phyloP scores from a whole-genome alignment of 1,139 yeast genomes.

The Wickerhamomyces sp. region DNA sequence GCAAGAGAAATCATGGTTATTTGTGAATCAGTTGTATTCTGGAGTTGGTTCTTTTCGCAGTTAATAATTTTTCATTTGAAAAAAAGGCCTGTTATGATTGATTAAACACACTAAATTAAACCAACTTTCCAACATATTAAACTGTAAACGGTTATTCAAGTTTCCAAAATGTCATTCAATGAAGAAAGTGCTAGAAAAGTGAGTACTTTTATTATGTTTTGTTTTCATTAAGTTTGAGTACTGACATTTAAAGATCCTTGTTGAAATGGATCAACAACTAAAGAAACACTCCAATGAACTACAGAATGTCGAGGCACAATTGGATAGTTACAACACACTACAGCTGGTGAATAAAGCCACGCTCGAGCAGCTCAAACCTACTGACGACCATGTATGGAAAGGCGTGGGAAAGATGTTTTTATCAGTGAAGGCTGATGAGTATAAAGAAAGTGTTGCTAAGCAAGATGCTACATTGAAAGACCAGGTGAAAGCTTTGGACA shows the following conservation, averaged over 20 bases:
- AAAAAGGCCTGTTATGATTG: neutral
- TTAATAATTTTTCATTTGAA: constrained; percentile 1
- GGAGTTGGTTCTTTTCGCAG: neutral
- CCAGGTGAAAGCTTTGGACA: constrained; percentile 53
- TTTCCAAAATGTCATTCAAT: neutral
- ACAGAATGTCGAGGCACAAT: constrained; percentile 55
- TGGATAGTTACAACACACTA: constrained; percentile 53
- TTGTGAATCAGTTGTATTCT: constrained; percentile 2
- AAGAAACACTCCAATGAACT: constrained; percentile 61
- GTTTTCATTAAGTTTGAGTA: no score
- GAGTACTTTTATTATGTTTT: neutral
- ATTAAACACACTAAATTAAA: neutral
- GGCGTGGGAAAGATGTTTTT: constrained; percentile 80
- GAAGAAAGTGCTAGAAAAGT: neutral
- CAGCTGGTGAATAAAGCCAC: constrained; percentile 56
- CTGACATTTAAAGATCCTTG: no score
- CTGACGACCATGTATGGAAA: constrained; percentile 62
- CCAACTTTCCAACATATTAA: neutral
- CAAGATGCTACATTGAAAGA: constrained; percentile 57
- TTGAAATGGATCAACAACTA: constrained; percentile 63
- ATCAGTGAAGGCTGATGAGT: constrained; percentile 30
- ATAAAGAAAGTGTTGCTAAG: constrained; percentile 42
- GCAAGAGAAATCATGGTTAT: neutral
- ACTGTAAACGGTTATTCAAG: neutral
- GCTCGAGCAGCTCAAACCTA: constrained; percentile 45